phyloP scores from a whole-genome alignment of 352 stramenopile genomes.

The Blastocystis sp. region DNA sequence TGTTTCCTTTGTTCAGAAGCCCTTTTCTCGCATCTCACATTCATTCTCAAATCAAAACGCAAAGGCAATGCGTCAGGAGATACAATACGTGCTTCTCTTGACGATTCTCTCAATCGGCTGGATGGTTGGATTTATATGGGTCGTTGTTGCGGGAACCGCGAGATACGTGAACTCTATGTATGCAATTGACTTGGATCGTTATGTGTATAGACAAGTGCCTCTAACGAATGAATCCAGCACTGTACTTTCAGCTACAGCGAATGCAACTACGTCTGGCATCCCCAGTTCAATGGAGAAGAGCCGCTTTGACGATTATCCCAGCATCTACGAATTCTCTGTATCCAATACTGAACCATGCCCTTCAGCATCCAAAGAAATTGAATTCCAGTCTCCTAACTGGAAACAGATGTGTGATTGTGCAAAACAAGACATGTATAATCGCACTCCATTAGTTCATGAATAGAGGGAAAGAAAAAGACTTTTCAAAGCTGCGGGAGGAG shows the following conservation, averaged over 20 bases:
- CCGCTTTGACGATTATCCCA: neutral
- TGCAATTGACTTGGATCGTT: neutral
- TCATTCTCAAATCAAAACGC: no score
- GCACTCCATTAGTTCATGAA: neutral
- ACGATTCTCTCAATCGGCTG: neutral
- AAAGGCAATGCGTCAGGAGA: neutral
- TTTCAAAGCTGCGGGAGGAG: neutral
- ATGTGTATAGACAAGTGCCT: neutral
- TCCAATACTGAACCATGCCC: neutral
- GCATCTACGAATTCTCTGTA: neutral
- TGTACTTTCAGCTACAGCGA: no score
- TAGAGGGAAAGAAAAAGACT: constrained; percentile 2
- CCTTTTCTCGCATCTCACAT: no score
- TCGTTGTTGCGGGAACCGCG: neutral
- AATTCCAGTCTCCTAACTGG: neutral
- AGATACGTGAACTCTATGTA: neutral
- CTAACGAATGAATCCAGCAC: neutral
- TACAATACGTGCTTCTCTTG: neutral
- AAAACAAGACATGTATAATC: neutral
- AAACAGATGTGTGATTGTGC: neutral
- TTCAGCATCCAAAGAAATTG: neutral
- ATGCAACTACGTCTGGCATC: no score
- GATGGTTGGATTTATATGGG: neutral
- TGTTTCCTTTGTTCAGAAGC: no score
- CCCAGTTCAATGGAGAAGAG: neutral